These are phyloP conservation scores for Akanthomyces muscarius DNA, from an alignment of 2,329 filamentous ascomycete genomes.

Conservation along the genomic window DNA sequence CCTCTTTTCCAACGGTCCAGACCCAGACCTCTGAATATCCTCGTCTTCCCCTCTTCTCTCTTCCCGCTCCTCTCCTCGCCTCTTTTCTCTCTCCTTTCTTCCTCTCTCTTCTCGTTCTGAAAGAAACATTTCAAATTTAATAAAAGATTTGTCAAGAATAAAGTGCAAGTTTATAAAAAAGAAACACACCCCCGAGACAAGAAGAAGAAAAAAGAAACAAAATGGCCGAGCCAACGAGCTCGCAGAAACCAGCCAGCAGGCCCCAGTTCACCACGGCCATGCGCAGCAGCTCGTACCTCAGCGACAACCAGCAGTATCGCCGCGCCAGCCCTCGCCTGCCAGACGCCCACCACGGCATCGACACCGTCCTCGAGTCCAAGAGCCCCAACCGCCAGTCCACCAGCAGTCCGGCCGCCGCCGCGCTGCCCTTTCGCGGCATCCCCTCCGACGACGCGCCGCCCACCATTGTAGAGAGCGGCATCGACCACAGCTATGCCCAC, in stretches of 20 bases:
- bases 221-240: slow-evolving; percentile 15
- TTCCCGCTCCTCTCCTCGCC: neutral
- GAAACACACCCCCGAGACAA: neutral
- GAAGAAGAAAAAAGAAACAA: neutral
- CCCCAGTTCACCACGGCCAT: slow-evolving; percentile 47
- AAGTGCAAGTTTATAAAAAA: too few relatives aligned
- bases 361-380: slow-evolving; percentile 58
- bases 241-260: slow-evolving; percentile 25
- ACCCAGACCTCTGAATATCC: slow-evolving; percentile 8
- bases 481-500: slow-evolving; percentile 60
- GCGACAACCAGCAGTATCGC: slow-evolving; percentile 61
- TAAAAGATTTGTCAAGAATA: neutral
- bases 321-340: slow-evolving; percentile 41
- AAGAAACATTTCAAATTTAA: neutral
- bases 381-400: slow-evolving; percentile 37
- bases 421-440: slow-evolving; percentile 55
- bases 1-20: neutral
- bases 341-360: slow-evolving; percentile 58
- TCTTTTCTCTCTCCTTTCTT: neutral
- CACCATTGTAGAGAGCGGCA: slow-evolving; percentile 57
- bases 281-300: slow-evolving; percentile 59
- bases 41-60: slow-evolving; percentile 13
- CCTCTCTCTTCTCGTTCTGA: neutral
- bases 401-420: slow-evolving; percentile 21
- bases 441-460: slow-evolving; percentile 57